Evolutionary conservation across 139 green algal species (phyloP).

Genomic region (Pseudopediastrum boryanum): DNA sequence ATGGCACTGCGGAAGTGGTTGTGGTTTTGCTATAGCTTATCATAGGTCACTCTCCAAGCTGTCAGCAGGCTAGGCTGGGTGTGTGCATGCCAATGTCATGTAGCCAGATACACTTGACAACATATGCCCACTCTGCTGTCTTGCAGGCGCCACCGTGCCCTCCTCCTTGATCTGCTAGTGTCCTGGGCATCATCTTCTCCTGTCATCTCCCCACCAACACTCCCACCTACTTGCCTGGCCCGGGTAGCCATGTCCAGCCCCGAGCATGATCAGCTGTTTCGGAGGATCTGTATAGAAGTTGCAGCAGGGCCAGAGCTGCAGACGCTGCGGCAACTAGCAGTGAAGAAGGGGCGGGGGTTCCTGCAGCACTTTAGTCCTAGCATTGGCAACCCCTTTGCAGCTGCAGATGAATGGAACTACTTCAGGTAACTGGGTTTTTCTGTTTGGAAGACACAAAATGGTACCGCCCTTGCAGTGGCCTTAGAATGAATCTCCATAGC

Average conservation of each 20-base stretch:
- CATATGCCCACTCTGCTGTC: too few relatives aligned
- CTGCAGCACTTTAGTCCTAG: conserved; percentile 29
- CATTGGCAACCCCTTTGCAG: conserved; percentile 20
- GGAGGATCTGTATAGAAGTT: conserved; percentile 27
- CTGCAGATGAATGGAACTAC: conserved; percentile 27
- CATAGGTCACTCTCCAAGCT: too few relatives aligned
- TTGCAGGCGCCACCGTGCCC: conserved; percentile 16
- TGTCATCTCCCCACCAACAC: background rate
- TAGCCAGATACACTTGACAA: too few relatives aligned
- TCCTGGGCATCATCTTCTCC: conserved; percentile 1
- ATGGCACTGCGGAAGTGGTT: too few relatives aligned
- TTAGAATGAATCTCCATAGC: too few relatives aligned
- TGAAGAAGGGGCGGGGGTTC: conserved; percentile 1
- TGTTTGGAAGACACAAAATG: too few relatives aligned
- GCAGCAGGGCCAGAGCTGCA: conserved; percentile 4
- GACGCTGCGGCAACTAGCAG: conserved; percentile 8
- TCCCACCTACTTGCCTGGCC: background rate
- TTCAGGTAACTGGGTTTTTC: conserved; percentile 29
- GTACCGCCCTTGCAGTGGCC: too few relatives aligned
- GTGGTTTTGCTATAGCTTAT: too few relatives aligned
- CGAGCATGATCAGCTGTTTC: conserved; percentile 30
- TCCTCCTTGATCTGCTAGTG: conserved; percentile 13
- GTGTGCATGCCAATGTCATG: too few relatives aligned
- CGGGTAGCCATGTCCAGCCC: conserved; percentile 23
- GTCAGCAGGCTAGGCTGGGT: too few relatives aligned